These are phyloP conservation scores for Rasamsonia emersonii DNA, from an alignment of 2,329 filamentous ascomycete genomes.

Conservation along the genomic window DNA sequence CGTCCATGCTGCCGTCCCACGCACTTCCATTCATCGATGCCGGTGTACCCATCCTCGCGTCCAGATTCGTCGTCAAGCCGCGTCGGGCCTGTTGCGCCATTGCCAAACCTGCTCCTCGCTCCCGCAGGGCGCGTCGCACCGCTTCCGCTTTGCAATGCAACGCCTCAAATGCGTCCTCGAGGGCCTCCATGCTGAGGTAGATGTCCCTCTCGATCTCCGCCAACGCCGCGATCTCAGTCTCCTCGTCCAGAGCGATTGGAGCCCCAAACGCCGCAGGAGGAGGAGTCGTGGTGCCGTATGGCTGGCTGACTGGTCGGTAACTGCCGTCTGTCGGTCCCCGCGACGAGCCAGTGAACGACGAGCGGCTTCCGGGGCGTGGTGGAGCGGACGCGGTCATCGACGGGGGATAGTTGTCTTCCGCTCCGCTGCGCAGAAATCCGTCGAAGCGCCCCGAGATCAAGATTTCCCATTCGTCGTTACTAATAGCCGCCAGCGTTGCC, in stretches of 20 bases:
- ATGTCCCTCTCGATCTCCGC: slow-evolving; percentile 91
- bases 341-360: slow-evolving; percentile 23
- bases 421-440: slow-evolving; percentile 89
- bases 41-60: slow-evolving; percentile 35
- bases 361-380: slow-evolving; percentile 32
- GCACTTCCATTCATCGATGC: slow-evolving; percentile 23
- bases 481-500: slow-evolving; percentile 79
- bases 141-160: slow-evolving; percentile 78
- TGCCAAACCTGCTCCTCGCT: slow-evolving; percentile 69
- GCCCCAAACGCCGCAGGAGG: slow-evolving; percentile 57
- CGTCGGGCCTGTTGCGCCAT: slow-evolving; percentile 38
- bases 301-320: slow-evolving; percentile 34
- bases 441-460: slow-evolving; percentile 89
- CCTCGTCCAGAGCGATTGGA: slow-evolving; percentile 83
- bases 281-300: slow-evolving; percentile 26
- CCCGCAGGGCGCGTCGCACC: slow-evolving; percentile 69
- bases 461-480: slow-evolving; percentile 92
- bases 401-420: slow-evolving; percentile 47
- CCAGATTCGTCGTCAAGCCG: slow-evolving; percentile 26
- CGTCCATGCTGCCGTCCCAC: slow-evolving; percentile 33
- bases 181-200: slow-evolving; percentile 83
- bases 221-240: slow-evolving; percentile 81
- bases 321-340: slow-evolving; percentile 32
- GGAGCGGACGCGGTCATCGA: slow-evolving; percentile 15
- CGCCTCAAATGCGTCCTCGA: slow-evolving; percentile 89